Conservation (phyloP, 2,329 filamentous ascomycete genomes). For the Venturia effusa region DNA sequence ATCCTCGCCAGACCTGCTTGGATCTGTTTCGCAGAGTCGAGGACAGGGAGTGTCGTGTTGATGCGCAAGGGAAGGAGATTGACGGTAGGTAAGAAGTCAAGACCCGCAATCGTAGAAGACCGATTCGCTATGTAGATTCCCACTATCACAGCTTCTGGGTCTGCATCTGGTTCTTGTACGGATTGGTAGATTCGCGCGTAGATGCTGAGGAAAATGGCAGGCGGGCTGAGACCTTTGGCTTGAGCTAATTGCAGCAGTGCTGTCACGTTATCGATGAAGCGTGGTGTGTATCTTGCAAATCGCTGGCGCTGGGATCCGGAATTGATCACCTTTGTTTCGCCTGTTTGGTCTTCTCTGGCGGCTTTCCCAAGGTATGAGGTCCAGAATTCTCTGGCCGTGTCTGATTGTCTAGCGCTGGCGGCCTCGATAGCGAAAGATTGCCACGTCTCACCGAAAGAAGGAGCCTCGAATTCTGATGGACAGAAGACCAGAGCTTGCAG, state of each 20-base stretch:
- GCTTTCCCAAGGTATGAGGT: conserved; percentile 30
- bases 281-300: conserved; percentile 38
- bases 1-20: conserved; percentile 59
- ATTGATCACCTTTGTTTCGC: neutral
- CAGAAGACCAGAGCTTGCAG: conserved; percentile 21
- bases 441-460: neutral
- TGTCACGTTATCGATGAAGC: conserved; percentile 27
- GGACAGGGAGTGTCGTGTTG: conserved; percentile 25
- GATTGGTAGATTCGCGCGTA: conserved; percentile 39
- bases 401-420: neutral
- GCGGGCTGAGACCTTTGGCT: conserved; percentile 51
- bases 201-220: conserved; percentile 64
- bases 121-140: conserved; percentile 81
- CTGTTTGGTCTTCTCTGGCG: conserved; percentile 9
- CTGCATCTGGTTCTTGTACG: conserved; percentile 15
- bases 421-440: neutral
- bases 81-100: conserved; percentile 56
- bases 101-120: conserved; percentile 38
- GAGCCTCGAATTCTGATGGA: neutral
- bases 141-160: conserved; percentile 41
- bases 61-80: conserved; percentile 67
- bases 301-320: conserved; percentile 14
- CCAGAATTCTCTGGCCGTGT: conserved; percentile 36
- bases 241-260: conserved; percentile 26
- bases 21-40: conserved; percentile 47